Evolutionary conservation across 2,329 filamentous ascomycete species (phyloP).

Genomic region (Botrytis byssoidea): DNA sequence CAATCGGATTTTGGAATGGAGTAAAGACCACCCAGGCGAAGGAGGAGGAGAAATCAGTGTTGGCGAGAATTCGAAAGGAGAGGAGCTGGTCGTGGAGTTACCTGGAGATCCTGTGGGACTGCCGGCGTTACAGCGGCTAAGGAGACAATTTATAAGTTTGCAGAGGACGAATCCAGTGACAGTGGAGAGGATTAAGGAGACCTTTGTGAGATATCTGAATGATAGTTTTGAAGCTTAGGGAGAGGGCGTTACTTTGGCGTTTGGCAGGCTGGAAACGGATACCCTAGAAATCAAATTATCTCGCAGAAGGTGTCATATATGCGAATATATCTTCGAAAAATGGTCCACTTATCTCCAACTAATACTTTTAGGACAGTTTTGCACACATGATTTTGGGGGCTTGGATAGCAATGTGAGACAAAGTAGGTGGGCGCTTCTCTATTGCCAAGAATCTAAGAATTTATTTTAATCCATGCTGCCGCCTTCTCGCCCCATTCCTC

Average conservation of each 20-base stretch:
- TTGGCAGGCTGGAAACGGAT: constrained; percentile 24
- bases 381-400: background rate
- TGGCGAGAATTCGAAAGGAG: constrained; percentile 35
- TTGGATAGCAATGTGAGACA: background rate
- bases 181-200: constrained; percentile 56
- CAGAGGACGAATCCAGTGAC: constrained; percentile 66
- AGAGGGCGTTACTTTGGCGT: constrained; percentile 9
- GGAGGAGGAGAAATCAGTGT: constrained; percentile 55
- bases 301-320: background rate
- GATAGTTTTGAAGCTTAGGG: constrained; percentile 53
- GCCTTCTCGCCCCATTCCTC: constrained; percentile 37
- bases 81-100: constrained; percentile 60
- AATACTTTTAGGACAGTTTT: background rate
- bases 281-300: constrained; percentile 17
- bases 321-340: background rate
- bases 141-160: constrained; percentile 73
- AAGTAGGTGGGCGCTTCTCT: background rate
- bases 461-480: constrained; percentile 32
- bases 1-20: constrained; percentile 65
- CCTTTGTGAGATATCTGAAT: constrained; percentile 66
- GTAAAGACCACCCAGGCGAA: constrained; percentile 62
- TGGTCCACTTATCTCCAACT: background rate
- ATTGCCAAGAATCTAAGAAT: background rate
- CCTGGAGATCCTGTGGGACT: constrained; percentile 65
- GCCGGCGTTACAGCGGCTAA: constrained; percentile 73